A percentile compares a stretch with the other conserved stretches of the same genome.
These are phyloP conservation scores for Euphorbia celastroides DNA, from an alignment of 441 rosid genomes.

Conservation along the genomic window DNA sequence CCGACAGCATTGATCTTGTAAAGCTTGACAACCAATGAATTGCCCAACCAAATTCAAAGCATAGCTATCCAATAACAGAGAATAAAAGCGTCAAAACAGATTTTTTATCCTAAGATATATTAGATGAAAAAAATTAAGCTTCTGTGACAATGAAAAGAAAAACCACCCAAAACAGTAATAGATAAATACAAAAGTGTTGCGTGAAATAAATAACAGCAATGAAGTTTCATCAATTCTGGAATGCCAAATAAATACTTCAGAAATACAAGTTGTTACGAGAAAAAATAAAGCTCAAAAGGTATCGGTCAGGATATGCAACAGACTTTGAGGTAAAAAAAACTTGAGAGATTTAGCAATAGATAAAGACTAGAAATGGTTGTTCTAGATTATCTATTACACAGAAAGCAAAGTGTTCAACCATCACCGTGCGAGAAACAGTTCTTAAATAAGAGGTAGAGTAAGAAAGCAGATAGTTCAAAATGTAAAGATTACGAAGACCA, in stretches of 20 bases:
- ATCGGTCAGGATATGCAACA: not conserved
- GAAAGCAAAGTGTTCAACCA: no score
- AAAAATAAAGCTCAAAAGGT: not conserved
- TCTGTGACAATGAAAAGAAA: not conserved
- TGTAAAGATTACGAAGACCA: not conserved
- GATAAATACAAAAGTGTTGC: not conserved
- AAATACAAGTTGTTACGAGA: not conserved
- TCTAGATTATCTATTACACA: not conserved
- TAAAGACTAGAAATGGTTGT: not conserved
- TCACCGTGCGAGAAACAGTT: not conserved
- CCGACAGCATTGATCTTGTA: slow-evolving; percentile 90
- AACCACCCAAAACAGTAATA: not conserved
- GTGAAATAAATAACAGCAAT: not conserved
- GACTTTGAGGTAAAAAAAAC: not conserved
- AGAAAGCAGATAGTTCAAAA: not conserved
- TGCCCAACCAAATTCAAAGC: slow-evolving; percentile 88
- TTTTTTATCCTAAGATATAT: not conserved
- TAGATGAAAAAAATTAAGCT: not conserved
- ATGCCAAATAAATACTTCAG: not conserved
- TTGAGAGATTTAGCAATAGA: no score
- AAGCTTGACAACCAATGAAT: slow-evolving; percentile 52
- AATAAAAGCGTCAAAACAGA: slow-evolving; percentile 14
- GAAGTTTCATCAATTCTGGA: not conserved
- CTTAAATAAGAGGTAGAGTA: not conserved
- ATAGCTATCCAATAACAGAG: slow-evolving; percentile 55